A percentile compares a stretch with the other conserved stretches of the same genome.
These are phyloP conservation scores for Kalanchoe fedtschenkoi DNA, from an alignment of 164 flowering plant species.

Conservation along the genomic window DNA sequence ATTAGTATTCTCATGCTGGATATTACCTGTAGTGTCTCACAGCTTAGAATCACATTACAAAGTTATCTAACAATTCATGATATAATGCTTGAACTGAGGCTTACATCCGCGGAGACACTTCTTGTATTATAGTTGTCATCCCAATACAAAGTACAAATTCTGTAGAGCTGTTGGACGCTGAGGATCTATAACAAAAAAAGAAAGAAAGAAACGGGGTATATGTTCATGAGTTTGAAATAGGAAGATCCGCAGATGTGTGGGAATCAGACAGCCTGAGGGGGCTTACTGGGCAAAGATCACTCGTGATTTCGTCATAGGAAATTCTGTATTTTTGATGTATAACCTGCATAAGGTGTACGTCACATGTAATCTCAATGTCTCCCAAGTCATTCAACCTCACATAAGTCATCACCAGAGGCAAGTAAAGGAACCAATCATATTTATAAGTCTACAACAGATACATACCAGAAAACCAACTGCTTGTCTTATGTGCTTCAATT, in stretches of 20 bases:
- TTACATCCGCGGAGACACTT: slow-evolving; percentile 64
- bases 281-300: slow-evolving; percentile 63
- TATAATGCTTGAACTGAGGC: slow-evolving; percentile 11
- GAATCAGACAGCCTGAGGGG: slow-evolving; percentile 9
- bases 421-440: background rate
- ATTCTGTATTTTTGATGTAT: slow-evolving; percentile 68
- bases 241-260: slow-evolving; percentile 6
- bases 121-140: slow-evolving; percentile 69
- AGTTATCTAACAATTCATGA: background rate
- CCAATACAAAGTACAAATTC: slow-evolving; percentile 77
- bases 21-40: slow-evolving; percentile 32
- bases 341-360: slow-evolving; percentile 27
- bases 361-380: background rate
- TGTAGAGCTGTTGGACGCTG: slow-evolving; percentile 72
- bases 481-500: slow-evolving; percentile 59
- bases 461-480: slow-evolving; percentile 69
- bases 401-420: background rate
- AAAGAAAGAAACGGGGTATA: slow-evolving; percentile 1
- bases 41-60: slow-evolving; percentile 11
- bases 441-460: background rate
- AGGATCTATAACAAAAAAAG: slow-evolving; percentile 35
- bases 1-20: slow-evolving; percentile 63
- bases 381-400: background rate
- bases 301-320: slow-evolving; percentile 56
- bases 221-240: slow-evolving; percentile 2